Evolutionary conservation across 805 yeast species (phyloP).

Genomic region (Candida loeiensis): DNA sequence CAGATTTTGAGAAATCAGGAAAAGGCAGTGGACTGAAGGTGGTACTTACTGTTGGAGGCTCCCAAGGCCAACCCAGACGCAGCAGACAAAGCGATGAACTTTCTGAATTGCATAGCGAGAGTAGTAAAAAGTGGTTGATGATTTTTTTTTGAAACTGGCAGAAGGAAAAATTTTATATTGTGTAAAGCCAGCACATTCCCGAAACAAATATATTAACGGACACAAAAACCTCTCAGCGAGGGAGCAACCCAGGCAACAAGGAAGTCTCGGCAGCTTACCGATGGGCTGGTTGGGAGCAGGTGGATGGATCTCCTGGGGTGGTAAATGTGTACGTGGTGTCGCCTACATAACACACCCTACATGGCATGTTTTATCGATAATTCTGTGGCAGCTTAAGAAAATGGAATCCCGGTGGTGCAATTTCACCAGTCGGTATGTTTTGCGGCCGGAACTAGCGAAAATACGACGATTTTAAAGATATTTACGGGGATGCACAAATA

Average conservation of each 20-base stretch:
- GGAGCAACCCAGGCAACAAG: too few relatives aligned
- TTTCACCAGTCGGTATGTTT: neutral
- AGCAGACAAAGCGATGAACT: constrained; percentile 47
- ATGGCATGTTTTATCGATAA: neutral
- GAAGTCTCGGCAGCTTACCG: too few relatives aligned
- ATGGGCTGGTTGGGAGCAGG: too few relatives aligned
- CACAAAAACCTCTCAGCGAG: neutral
- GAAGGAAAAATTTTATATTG: constrained; percentile 9
- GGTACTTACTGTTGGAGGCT: constrained; percentile 29
- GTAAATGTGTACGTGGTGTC: too few relatives aligned
- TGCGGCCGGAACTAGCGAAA: neutral
- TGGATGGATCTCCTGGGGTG: too few relatives aligned
- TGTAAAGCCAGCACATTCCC: constrained; percentile 7
- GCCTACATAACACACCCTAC: too few relatives aligned
- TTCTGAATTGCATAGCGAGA: constrained; percentile 52
- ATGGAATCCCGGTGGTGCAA: constrained; percentile 2
- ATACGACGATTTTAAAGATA: too few relatives aligned
- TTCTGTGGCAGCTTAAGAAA: neutral
- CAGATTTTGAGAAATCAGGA: too few relatives aligned
- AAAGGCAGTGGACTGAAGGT: too few relatives aligned
- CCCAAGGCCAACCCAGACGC: constrained; percentile 45
- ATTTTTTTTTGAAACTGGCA: constrained; percentile 3
- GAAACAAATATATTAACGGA: neutral
- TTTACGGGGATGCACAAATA: too few relatives aligned
- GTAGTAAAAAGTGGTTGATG: constrained; percentile 8